A percentile compares a stretch with the other conserved stretches of the same genome.
Evolutionary conservation across 2,329 filamentous ascomycete genomes (phyloP).

Genomic region (Colletotrichum sp.): DNA sequence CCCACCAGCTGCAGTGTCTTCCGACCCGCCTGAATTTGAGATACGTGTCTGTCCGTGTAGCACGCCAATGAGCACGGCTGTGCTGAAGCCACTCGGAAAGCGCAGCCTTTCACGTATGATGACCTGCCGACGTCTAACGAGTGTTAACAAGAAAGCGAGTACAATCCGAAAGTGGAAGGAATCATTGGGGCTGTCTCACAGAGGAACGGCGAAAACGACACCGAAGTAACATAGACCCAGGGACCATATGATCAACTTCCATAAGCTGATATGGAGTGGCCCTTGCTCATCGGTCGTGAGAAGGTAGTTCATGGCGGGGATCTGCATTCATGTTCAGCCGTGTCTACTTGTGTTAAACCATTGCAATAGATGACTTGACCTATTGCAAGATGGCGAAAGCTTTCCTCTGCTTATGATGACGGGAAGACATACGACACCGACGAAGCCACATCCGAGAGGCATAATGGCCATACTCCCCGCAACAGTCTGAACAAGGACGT

Average conservation of each 20-base stretch:
- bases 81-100: constrained; percentile 95
- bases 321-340: constrained; percentile 38
- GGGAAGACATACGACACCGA: constrained; percentile 70
- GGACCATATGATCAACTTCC: constrained; percentile 88
- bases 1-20: constrained; percentile 39
- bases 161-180: background rate
- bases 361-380: background rate
- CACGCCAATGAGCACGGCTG: constrained; percentile 89
- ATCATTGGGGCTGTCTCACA: constrained; percentile 49
- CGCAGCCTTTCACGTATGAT: constrained; percentile 91
- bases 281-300: constrained; percentile 79
- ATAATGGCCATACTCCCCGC: constrained; percentile 96
- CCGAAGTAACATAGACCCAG: constrained; percentile 95
- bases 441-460: constrained; percentile 94
- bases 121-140: constrained; percentile 74
- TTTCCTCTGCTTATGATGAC: background rate
- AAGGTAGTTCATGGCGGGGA: constrained; percentile 90
- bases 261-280: constrained; percentile 72
- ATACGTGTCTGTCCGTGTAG: constrained; percentile 69
- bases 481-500: constrained; percentile 95
- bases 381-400: background rate
- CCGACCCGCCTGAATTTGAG: constrained; percentile 16
- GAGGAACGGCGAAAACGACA: constrained; percentile 92
- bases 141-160: background rate
- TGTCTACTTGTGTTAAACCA: background rate